These are phyloP conservation scores for Casuarina equisetifolia DNA, from an alignment of 306 rosid genomes.

Conservation along the genomic window DNA sequence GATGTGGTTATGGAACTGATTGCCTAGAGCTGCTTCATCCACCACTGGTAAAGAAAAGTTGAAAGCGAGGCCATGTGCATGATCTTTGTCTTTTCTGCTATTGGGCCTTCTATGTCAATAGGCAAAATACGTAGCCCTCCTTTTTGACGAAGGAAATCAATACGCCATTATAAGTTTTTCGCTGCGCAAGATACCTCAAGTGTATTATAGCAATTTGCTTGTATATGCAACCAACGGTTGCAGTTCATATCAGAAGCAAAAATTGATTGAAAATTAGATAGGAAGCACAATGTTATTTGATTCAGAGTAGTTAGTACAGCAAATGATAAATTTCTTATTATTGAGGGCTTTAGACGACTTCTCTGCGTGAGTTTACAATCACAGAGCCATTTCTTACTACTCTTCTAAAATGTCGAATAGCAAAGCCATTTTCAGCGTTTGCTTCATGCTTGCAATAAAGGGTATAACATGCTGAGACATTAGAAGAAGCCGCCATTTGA, in stretches of 20 bases:
- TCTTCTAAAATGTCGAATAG: too few relatives aligned
- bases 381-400: neutral
- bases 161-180: neutral
- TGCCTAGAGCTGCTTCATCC: constrained; percentile 17
- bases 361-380: neutral
- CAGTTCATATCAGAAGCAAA: neutral
- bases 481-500: too few relatives aligned
- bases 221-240: neutral
- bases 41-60: constrained; percentile 23
- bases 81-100: constrained; percentile 30
- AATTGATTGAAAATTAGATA: neutral
- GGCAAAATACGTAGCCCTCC: constrained; percentile 24
- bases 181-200: neutral
- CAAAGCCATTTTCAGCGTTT: too few relatives aligned
- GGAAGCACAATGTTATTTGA: neutral
- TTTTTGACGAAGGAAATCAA: constrained; percentile 16
- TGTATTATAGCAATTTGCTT: constrained; percentile 12
- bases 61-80: constrained; percentile 19
- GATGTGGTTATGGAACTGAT: constrained; percentile 18
- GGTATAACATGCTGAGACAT: too few relatives aligned
- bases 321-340: neutral
- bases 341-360: too few relatives aligned
- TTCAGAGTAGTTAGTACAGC: neutral
- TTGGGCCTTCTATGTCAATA: constrained; percentile 22
- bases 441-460: too few relatives aligned